Base-by-base conservation (phyloP, 768 basidiomycete species). In the Podaxis pistillaris region DNA sequence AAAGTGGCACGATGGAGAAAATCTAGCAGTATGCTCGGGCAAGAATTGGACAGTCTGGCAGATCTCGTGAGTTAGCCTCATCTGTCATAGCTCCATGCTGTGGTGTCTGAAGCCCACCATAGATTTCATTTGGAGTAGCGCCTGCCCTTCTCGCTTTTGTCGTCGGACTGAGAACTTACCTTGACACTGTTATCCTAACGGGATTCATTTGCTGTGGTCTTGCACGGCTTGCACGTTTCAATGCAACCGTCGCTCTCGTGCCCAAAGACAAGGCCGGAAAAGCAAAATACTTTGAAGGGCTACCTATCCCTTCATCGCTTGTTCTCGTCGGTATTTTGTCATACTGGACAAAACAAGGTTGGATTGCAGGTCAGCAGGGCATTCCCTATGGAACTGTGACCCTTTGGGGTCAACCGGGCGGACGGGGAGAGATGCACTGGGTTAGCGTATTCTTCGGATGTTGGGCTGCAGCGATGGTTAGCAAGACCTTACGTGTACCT, bases 121-220 rank as follows among this genome's bases (percentile, higher is more conserved):
- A 97, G 95, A 91, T 99, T 64, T 98, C 97, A 1, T 99, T 99
- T 71, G 97, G 97, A 56, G 94, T 98, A 56, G 96, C 97, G 0
- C 97, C 97, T 2, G 89, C 96, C n/a, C 81, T 98, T 49, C 78
- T 97, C 37, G 93, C 90, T 7, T 99, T 97, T 73, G 87, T 86
- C 54, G 83, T 98, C 58, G 97, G 97, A 59, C 84, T 98, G 60
- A 86, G 93, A 64, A 96, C 94, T 11, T 89, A 91, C 65, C 86
- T 97, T 63, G 97, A 99, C 78, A 92, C 90, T 1, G 83, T 96
- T 66, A 79, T 88, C 63, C 82, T 99, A 50, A 87, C 95, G 13
- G 84, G 86, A 56, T 99, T 98, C 74, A 94, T 97, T 68, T 98
- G 96, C 71, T 93, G 90, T 76, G 97, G 97, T 38, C 86, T 99